These are phyloP conservation scores for Arthrocladium fulminans DNA, from an alignment of 2,329 filamentous ascomycete species.

Conservation along the genomic window DNA sequence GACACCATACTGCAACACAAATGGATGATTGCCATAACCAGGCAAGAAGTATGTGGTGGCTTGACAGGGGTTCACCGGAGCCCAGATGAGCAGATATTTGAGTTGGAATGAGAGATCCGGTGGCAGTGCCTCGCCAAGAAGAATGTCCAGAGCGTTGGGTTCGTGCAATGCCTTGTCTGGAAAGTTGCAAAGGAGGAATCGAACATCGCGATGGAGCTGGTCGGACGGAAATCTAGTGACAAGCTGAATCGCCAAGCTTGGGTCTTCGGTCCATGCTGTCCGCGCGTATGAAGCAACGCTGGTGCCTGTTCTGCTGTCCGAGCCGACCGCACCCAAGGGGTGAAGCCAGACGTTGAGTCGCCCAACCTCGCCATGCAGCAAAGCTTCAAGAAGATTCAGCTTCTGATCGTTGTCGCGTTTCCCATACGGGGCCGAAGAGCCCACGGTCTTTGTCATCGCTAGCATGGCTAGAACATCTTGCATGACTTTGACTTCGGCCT, in stretches of 20 bases:
- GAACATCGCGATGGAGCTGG: slow-evolving; percentile 64
- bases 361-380: slow-evolving; percentile 76
- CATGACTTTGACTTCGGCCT: slow-evolving; percentile 79
- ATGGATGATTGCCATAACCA: slow-evolving; percentile 81
- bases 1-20: slow-evolving; percentile 94
- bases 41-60: slow-evolving; percentile 91
- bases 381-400: slow-evolving; percentile 68
- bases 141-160: slow-evolving; percentile 70
- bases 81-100: slow-evolving; percentile 91
- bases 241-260: slow-evolving; percentile 80
- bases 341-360: slow-evolving; percentile 84
- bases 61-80: slow-evolving; percentile 82
- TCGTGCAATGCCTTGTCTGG: slow-evolving; percentile 75
- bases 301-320: slow-evolving; percentile 1
- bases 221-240: slow-evolving; percentile 67
- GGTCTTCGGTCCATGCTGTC: slow-evolving; percentile 79
- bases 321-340: slow-evolving; percentile 45
- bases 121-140: slow-evolving; percentile 69
- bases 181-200: slow-evolving; percentile 69
- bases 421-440: slow-evolving; percentile 40
- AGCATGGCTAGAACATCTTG: slow-evolving; percentile 63
- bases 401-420: slow-evolving; percentile 64
- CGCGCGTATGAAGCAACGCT: slow-evolving; percentile 57
- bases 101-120: slow-evolving; percentile 74
- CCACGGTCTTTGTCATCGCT: slow-evolving; percentile 54